Evolutionary conservation across 2,329 filamentous ascomycete species (phyloP).

Genomic region (Phaeomoniella chlamydospora): DNA sequence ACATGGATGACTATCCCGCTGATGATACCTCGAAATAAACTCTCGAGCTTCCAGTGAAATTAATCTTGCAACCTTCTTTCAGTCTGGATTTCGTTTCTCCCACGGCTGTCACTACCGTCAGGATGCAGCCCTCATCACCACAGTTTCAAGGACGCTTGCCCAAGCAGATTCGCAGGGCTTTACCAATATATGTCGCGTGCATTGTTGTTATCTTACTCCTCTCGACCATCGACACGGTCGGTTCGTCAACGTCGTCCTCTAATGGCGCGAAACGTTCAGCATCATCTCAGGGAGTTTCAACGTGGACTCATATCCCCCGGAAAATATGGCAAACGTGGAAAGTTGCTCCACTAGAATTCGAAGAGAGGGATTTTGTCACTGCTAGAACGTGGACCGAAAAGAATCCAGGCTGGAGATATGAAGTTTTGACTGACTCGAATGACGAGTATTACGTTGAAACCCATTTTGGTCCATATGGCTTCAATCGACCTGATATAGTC

Average conservation of each 20-base stretch:
- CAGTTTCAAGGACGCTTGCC: constrained; percentile 16
- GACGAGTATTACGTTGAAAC: constrained; percentile 53
- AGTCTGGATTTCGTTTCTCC: too few relatives aligned
- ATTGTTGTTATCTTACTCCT: constrained; percentile 32
- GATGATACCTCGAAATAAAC: too few relatives aligned
- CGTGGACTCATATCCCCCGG: constrained; percentile 35
- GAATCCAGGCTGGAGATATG: constrained; percentile 53
- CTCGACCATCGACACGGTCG: constrained; percentile 25
- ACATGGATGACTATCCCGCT: too few relatives aligned
- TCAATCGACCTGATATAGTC: constrained; percentile 54
- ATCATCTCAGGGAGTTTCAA: constrained; percentile 7
- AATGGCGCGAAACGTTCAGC: constrained; percentile 7
- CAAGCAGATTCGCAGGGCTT: constrained; percentile 31
- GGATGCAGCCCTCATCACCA: not conserved
- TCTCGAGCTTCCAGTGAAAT: too few relatives aligned
- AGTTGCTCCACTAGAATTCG: constrained; percentile 51
- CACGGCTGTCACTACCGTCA: too few relatives aligned
- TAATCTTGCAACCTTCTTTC: too few relatives aligned
- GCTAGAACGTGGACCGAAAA: constrained; percentile 52
- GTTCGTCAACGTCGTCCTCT: constrained; percentile 11
- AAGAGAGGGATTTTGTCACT: constrained; percentile 43
- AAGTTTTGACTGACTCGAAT: constrained; percentile 56
- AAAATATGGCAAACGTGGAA: constrained; percentile 75
- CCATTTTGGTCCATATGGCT: constrained; percentile 49
- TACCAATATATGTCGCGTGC: constrained; percentile 31